Evolutionary conservation across 306 rosid species (phyloP).

Genomic region (Cicer cuneatum): DNA sequence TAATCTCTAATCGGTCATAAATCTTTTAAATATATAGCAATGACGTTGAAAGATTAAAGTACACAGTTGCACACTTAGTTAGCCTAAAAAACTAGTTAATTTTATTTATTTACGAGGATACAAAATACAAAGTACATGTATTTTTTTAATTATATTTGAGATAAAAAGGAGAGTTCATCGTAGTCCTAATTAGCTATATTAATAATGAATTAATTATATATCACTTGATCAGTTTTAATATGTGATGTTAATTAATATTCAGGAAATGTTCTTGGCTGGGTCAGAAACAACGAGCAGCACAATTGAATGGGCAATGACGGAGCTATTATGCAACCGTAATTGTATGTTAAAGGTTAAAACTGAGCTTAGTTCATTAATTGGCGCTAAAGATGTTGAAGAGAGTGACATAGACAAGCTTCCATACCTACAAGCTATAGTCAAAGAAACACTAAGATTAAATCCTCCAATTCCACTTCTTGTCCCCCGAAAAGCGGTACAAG

Average conservation of each 20-base stretch:
- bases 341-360: conserved; percentile 43
- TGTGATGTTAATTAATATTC: not conserved
- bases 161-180: too few species aligned
- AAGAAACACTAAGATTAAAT: conserved; percentile 61
- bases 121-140: too few species aligned
- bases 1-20: too few species aligned
- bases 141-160: too few species aligned
- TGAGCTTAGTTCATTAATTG: conserved; percentile 51
- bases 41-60: too few species aligned
- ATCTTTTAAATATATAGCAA: too few species aligned
- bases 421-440: conserved; percentile 50
- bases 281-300: conserved; percentile 66
- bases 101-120: too few species aligned
- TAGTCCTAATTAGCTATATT: too few species aligned
- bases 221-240: not conserved
- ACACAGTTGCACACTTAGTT: too few species aligned
- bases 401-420: conserved; percentile 61
- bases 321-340: conserved; percentile 48
- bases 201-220: too few species aligned
- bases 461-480: conserved; percentile 67
- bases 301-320: conserved; percentile 64
- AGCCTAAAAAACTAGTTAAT: too few species aligned
- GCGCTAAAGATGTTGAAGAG: conserved; percentile 52
- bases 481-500: conserved; percentile 52
- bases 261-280: conserved; percentile 70